Evolutionary conservation across 441 rosid genomes (phyloP).

Genomic region (Sinapis alba): DNA sequence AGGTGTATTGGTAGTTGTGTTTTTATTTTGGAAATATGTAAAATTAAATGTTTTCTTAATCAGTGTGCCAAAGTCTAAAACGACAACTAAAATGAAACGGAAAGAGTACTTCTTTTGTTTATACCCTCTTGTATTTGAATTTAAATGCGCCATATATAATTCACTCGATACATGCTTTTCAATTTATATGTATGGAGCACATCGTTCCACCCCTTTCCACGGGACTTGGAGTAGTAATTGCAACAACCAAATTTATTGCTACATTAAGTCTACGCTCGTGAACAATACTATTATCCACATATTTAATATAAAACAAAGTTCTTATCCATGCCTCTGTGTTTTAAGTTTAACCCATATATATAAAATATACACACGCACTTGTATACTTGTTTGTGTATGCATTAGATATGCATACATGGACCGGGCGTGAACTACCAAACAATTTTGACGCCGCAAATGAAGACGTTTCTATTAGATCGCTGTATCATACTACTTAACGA

Average conservation of each 20-base stretch:
- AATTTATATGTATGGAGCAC: background rate
- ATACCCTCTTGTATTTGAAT: background rate
- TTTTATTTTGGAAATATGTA: too few relatives aligned
- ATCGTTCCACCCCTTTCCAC: background rate
- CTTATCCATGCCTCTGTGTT: background rate
- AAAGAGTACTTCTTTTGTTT: too few relatives aligned
- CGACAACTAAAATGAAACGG: too few relatives aligned
- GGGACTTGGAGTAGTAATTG: constrained; percentile 26
- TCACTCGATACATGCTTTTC: background rate
- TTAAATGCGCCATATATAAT: background rate
- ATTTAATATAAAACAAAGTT: background rate
- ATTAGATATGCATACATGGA: constrained; percentile 21
- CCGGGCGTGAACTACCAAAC: constrained; percentile 28
- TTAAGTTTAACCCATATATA: background rate
- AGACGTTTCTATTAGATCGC: constrained; percentile 28
- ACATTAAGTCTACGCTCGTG: constrained; percentile 13
- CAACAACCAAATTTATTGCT: constrained; percentile 16
- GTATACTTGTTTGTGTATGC: background rate
- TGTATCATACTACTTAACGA: constrained; percentile 9
- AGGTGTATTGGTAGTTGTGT: too few relatives aligned
- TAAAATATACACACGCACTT: background rate
- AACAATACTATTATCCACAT: constrained; percentile 19
- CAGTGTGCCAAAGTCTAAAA: too few relatives aligned
- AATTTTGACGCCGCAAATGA: constrained; percentile 38
- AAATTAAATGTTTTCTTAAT: too few relatives aligned